A percentile compares a stretch with the other conserved stretches of the same genome.
phyloP scores from a whole-genome alignment of 176 grass and related monocot genomes.

The Urochloa ruziziensis region DNA sequence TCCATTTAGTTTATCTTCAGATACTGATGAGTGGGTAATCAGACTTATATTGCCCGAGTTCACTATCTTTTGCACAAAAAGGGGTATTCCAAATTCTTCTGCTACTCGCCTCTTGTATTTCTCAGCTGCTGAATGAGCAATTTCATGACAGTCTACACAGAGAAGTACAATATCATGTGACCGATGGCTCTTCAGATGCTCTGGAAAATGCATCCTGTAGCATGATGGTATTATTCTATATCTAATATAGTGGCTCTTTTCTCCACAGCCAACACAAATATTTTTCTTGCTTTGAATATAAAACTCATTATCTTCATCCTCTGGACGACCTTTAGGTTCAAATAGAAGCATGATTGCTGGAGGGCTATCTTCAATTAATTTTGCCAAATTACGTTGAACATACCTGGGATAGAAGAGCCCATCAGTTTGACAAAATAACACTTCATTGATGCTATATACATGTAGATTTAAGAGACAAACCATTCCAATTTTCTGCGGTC shows the following conservation, averaged over 20 bases:
- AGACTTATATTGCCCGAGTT: conserved; percentile 65
- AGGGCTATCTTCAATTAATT: conserved; percentile 79
- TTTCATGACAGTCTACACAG: conserved; percentile 93
- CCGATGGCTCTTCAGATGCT: conserved; percentile 96
- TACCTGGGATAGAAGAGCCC: conserved; percentile 57
- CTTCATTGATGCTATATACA: not conserved
- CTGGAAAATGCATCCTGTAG: conserved; percentile 97
- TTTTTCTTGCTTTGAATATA: conserved; percentile 99
- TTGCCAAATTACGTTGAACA: conserved; percentile 71
- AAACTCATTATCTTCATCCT: conserved; percentile 95
- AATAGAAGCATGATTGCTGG: conserved; percentile 95
- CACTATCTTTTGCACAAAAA: conserved; percentile 97
- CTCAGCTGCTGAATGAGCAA: conserved; percentile 82
- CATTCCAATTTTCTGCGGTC: conserved; percentile 95
- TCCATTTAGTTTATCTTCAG: conserved; percentile 35
- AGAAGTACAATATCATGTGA: conserved; percentile 99
- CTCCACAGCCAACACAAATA: conserved; percentile 95
- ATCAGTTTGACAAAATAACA: conserved; percentile 23
- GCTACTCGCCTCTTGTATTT: conserved; percentile 83
- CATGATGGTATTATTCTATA: conserved; percentile 99
- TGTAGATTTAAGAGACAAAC: conserved; percentile 45
- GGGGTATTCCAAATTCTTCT: conserved; percentile 79
- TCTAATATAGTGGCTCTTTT: conserved; percentile 92
- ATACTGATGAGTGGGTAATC: conserved; percentile 32
- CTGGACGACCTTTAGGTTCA: conserved; percentile 95